phyloP scores from a whole-genome alignment of 495 filamentous ascomycete genomes.

The Penicillium herquei region DNA sequence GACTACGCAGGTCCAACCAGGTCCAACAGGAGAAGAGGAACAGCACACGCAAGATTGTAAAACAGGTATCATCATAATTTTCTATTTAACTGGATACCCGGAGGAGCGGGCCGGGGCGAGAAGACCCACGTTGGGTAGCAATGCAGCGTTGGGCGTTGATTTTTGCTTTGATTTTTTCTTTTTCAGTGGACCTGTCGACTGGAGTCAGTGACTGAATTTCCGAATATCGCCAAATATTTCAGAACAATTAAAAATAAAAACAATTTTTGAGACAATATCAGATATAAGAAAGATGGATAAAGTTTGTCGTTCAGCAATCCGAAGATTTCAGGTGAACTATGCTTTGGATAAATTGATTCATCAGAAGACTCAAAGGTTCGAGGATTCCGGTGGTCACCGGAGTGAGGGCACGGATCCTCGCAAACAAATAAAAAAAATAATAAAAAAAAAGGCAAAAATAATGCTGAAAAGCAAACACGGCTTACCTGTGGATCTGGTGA shows the following conservation, averaged over 20 bases:
- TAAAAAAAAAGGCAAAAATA: neutral
- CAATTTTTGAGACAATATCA: slow-evolving; percentile 23
- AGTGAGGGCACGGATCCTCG: slow-evolving; percentile 3
- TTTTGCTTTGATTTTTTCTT: no score
- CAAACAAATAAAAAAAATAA: slow-evolving; percentile 3
- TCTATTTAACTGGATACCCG: slow-evolving; percentile 7
- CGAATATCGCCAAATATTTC: slow-evolving; percentile 5
- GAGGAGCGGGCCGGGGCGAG: slow-evolving; percentile 25
- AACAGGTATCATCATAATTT: neutral
- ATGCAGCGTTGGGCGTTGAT: slow-evolving; percentile 23
- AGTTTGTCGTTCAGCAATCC: slow-evolving; percentile 48
- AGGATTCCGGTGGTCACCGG: no score
- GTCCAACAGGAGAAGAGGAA: neutral
- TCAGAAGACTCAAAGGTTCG: slow-evolving; percentile 29
- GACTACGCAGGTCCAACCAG: neutral
- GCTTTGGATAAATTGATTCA: slow-evolving; percentile 47
- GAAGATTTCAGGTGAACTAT: slow-evolving; percentile 55
- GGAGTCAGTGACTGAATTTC: neutral
- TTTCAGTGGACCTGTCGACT: slow-evolving; percentile 2
- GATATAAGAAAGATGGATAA: slow-evolving; percentile 51
- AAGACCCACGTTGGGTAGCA: slow-evolving; percentile 46
- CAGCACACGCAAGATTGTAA: slow-evolving; percentile 4
- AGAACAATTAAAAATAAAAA: slow-evolving; percentile 6
- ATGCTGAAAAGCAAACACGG: slow-evolving; percentile 5
- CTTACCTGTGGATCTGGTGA: slow-evolving; percentile 8